Conservation (phyloP, 1,284 basidiomycete genomes). For the Pseudozyma pruni region DNA sequence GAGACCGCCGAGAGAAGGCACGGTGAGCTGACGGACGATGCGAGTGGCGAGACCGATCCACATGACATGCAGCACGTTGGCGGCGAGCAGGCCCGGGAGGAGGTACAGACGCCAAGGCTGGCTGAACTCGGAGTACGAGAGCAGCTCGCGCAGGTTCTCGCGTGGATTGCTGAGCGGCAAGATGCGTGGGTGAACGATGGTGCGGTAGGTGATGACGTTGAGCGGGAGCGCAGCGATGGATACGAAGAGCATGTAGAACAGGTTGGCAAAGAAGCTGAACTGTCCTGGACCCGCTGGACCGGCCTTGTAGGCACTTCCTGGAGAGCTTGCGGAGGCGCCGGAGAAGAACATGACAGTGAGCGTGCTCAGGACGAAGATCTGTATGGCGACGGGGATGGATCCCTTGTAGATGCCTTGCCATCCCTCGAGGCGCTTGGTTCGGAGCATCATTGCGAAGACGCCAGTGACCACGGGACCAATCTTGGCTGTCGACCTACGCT, state of each 20-base stretch:
- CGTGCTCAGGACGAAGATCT: conserved; percentile 42
- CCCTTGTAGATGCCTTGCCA: conserved; percentile 65
- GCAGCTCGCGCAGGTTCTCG: conserved; percentile 54
- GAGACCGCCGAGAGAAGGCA: conserved; percentile 53
- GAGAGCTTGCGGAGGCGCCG: conserved; percentile 26
- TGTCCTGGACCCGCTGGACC: conserved; percentile 56
- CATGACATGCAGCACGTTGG: conserved; percentile 51
- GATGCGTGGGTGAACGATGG: conserved; percentile 62
- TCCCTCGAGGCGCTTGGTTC: conserved; percentile 62
- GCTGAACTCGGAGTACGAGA: conserved; percentile 55
- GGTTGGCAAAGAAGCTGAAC: conserved; percentile 58
- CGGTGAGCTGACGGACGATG: conserved; percentile 54
- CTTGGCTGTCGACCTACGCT: conserved; percentile 54
- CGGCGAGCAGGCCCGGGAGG: conserved; percentile 57
- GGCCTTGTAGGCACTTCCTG: conserved; percentile 55
- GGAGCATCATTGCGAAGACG: conserved; percentile 57
- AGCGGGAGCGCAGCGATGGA: conserved; percentile 55
- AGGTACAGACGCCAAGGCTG: conserved; percentile 63
- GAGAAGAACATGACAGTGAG: conserved; percentile 56
- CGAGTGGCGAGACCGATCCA: conserved; percentile 58
- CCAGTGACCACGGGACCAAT: conserved; percentile 65
- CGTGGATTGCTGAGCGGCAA: conserved; percentile 42
- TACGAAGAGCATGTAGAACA: conserved; percentile 56
- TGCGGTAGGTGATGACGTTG: conserved; percentile 58
- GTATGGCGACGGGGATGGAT: conserved; percentile 43